A percentile compares a stretch with the other conserved stretches of the same genome.
These are phyloP conservation scores for Thraustochytrium striatum DNA, from an alignment of 352 stramenopile genomes.

Conservation along the genomic window DNA sequence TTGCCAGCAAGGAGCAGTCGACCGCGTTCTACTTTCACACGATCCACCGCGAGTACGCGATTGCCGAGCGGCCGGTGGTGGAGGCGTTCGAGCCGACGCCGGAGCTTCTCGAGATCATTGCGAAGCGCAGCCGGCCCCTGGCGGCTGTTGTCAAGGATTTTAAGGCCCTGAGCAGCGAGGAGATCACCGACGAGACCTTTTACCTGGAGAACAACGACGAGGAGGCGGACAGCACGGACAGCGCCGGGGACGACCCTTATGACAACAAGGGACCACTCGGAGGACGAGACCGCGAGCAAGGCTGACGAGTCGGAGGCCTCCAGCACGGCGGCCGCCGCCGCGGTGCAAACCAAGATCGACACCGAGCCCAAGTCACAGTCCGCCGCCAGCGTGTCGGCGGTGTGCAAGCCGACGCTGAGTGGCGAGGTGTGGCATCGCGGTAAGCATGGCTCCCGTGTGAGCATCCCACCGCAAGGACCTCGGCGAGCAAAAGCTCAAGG, in stretches of 20 bases:
- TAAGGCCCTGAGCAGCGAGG: background rate
- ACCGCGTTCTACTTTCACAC: slow-evolving; percentile 44
- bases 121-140: background rate
- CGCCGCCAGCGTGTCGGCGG: too few relatives aligned
- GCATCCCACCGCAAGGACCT: background rate
- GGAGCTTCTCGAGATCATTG: background rate
- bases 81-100: background rate
- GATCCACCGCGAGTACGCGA: background rate
- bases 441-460: background rate
- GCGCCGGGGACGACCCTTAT: too few relatives aligned
- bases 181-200: background rate
- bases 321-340: background rate
- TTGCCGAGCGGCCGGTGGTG: slow-evolving; percentile 2
- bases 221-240: background rate
- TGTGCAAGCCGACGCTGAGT: background rate
- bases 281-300: background rate
- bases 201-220: background rate
- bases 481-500: slow-evolving; percentile 40
- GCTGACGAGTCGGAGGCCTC: background rate
- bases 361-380: background rate
- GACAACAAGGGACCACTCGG: too few relatives aligned
- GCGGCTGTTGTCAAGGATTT: background rate
- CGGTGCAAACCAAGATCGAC: background rate
- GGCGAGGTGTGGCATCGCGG: background rate
- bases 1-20: slow-evolving; percentile 37